phyloP scores from a whole-genome alignment of 1,139 yeast genomes.

The Debaryomyces subglobosus region DNA sequence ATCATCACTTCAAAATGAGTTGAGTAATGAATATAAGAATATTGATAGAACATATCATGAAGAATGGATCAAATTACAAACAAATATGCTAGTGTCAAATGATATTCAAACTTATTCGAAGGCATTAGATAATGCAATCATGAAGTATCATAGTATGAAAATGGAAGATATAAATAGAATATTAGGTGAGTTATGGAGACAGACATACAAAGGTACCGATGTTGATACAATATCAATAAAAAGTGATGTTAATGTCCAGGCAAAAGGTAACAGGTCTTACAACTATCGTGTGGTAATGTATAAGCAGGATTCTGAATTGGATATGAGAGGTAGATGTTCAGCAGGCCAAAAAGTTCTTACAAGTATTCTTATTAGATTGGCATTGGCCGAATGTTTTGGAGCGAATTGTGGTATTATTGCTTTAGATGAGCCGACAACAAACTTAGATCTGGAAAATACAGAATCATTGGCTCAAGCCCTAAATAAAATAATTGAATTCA shows the following conservation, averaged over 20 bases:
- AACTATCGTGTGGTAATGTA: slow-evolving; percentile 96
- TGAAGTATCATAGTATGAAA: slow-evolving; percentile 88
- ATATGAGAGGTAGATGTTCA: slow-evolving; percentile 97
- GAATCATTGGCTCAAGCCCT: slow-evolving; percentile 85
- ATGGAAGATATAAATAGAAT: slow-evolving; percentile 92
- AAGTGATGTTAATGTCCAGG: slow-evolving; percentile 69
- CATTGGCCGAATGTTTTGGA: slow-evolving; percentile 95
- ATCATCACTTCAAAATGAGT: slow-evolving; percentile 54
- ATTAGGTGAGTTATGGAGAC: slow-evolving; percentile 89
- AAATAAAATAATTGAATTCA: slow-evolving; percentile 70
- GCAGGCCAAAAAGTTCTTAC: slow-evolving; percentile 98
- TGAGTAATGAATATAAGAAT: slow-evolving; percentile 69
- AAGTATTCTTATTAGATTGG: slow-evolving; percentile 85
- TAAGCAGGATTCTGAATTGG: slow-evolving; percentile 87
- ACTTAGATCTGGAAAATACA: slow-evolving; percentile 86
- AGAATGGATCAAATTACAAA: slow-evolving; percentile 78
- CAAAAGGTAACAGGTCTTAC: slow-evolving; percentile 70
- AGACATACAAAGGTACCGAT: slow-evolving; percentile 93
- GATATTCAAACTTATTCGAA: slow-evolving; percentile 82
- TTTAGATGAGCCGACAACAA: slow-evolving; percentile 97
- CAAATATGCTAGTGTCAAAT: slow-evolving; percentile 76
- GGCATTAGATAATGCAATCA: slow-evolving; percentile 89
- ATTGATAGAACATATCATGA: slow-evolving; percentile 65
- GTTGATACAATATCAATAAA: slow-evolving; percentile 87
- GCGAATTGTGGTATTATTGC: slow-evolving; percentile 94